These are phyloP conservation scores for Lactarius hengduanensis DNA, from an alignment of 768 basidiomycete species.

Conservation along the genomic window DNA sequence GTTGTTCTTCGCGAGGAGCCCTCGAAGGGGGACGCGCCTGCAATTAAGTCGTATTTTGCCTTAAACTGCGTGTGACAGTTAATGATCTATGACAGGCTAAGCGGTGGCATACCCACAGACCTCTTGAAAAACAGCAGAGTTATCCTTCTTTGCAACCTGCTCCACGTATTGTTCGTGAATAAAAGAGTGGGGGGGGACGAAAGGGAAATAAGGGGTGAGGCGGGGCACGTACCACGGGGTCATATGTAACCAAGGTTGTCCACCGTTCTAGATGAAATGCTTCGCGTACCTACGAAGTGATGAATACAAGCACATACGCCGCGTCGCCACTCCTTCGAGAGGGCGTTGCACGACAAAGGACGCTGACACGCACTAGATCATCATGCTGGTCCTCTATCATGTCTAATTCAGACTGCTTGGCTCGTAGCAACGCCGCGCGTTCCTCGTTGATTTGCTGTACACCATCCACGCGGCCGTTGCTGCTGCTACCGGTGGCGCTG, in stretches of 20 bases:
- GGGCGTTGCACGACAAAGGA: constrained; percentile 1
- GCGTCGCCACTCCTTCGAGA: constrained; percentile 3
- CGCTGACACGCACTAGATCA: constrained; percentile 52
- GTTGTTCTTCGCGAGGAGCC: constrained; percentile 56
- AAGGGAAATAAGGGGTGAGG: neutral
- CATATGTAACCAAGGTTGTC: constrained; percentile 68
- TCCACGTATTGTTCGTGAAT: neutral
- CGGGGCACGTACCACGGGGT: constrained; percentile 58
- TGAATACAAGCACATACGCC: neutral
- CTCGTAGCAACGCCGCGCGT: constrained; percentile 49
- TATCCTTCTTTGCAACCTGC: constrained; percentile 72
- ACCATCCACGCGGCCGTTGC: neutral
- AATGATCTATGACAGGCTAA: neutral
- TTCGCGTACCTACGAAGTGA: constrained; percentile 64
- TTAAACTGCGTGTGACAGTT: constrained; percentile 48
- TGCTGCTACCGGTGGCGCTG: constrained; percentile 14
- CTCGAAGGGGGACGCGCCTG: constrained; percentile 42
- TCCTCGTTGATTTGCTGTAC: constrained; percentile 36
- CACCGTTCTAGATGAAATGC: constrained; percentile 87
- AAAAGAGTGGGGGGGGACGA: neutral
- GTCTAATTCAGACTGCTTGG: constrained; percentile 60
- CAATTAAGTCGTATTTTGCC: constrained; percentile 58
- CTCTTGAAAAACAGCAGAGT: constrained; percentile 67
- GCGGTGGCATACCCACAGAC: constrained; percentile 42
- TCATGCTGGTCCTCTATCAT: constrained; percentile 66